Evolutionary conservation across 169 alveolate species (phyloP).

Genomic region (Besnoitia besnoiti): DNA sequence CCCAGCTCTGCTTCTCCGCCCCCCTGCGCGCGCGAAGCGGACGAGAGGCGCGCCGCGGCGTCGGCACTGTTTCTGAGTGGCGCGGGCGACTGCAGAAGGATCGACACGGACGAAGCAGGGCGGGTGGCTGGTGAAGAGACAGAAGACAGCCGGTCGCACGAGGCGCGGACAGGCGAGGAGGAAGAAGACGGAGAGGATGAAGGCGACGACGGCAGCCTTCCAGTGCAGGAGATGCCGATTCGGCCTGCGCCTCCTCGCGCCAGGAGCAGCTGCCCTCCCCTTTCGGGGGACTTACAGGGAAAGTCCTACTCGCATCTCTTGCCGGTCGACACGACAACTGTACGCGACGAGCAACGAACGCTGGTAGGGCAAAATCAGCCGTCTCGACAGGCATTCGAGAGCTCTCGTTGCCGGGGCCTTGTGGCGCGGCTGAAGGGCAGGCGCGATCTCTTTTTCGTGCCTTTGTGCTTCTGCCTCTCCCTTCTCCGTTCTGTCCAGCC

Average conservation of each 20-base stretch:
- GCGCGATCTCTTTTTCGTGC: background rate
- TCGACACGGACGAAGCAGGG: background rate
- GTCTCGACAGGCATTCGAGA: too few relatives aligned
- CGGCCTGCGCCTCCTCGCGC: background rate
- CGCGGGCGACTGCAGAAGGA: background rate
- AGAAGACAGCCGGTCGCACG: background rate
- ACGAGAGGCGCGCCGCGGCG: background rate
- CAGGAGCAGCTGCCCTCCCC: too few relatives aligned
- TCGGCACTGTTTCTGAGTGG: background rate
- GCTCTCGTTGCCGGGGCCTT: too few relatives aligned
- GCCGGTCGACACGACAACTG: background rate
- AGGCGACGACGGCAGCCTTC: background rate
- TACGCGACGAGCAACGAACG: background rate
- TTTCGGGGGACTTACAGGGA: background rate
- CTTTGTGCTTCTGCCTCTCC: background rate
- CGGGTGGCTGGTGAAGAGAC: too few relatives aligned
- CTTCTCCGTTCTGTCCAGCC: background rate
- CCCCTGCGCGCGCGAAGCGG: background rate
- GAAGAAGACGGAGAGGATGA: background rate
- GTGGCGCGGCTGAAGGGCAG: too few relatives aligned
- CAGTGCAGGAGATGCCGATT: background rate
- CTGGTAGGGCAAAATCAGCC: background rate
- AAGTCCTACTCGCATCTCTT: background rate
- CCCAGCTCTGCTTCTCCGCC: too few relatives aligned
- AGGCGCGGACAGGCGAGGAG: background rate